phyloP scores from a whole-genome alignment of 257 asterid genomes.

The Ehretia macrophylla region DNA sequence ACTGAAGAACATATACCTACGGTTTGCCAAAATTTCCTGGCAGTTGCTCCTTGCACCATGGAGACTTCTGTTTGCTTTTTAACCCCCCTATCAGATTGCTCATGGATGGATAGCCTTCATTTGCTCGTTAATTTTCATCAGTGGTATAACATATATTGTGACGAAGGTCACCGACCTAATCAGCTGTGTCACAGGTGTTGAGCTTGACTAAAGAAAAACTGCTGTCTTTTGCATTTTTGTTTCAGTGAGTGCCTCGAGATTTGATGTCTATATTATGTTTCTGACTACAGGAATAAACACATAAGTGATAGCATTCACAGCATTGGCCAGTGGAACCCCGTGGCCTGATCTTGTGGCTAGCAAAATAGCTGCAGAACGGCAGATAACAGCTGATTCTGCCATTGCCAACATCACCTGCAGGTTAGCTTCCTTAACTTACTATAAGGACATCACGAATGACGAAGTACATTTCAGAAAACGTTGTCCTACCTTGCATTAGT shows the following conservation, averaged over 20 bases:
- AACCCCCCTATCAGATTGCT: slow-evolving; percentile 86
- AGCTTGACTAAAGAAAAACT: neutral
- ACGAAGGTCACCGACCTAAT: slow-evolving; percentile 75
- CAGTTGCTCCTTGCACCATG: slow-evolving; percentile 66
- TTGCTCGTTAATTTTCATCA: slow-evolving; percentile 66
- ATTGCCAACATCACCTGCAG: slow-evolving; percentile 97
- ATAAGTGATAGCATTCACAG: slow-evolving; percentile 76
- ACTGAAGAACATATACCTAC: slow-evolving; percentile 29
- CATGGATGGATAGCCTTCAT: slow-evolving; percentile 93
- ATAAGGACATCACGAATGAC: neutral
- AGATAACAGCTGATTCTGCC: slow-evolving; percentile 91
- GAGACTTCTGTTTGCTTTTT: slow-evolving; percentile 79
- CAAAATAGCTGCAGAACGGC: slow-evolving; percentile 95
- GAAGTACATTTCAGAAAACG: neutral
- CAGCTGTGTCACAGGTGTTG: slow-evolving; percentile 79
- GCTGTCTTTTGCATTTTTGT: neutral
- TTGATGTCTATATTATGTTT: neutral
- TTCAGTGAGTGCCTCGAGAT: neutral
- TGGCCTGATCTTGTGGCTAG: slow-evolving; percentile 98
- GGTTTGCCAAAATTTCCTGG: slow-evolving; percentile 47
- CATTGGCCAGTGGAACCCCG: slow-evolving; percentile 88
- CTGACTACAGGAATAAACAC: slow-evolving; percentile 61
- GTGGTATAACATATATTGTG: slow-evolving; percentile 81
- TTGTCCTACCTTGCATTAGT: no score
- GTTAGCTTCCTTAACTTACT: slow-evolving; percentile 17